phyloP scores from a whole-genome alignment of 306 rosid genomes.

The Vigna reflexopilosa region DNA sequence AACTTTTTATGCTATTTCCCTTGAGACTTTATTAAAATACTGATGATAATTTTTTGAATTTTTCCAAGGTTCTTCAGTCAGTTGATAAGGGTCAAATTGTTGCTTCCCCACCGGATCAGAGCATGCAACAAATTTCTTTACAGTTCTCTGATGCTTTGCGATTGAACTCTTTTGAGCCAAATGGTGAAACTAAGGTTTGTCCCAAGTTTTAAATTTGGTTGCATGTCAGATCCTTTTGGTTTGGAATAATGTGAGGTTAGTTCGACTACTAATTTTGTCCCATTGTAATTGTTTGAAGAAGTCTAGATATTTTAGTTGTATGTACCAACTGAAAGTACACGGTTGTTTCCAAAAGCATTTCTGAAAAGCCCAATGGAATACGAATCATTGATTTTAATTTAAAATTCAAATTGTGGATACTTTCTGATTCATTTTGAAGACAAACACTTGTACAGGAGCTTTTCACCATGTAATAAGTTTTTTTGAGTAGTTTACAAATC shows the following conservation, averaged over 20 bases:
- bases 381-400: not conserved
- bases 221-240: not conserved
- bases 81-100: conserved; percentile 63
- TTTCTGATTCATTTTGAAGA: not conserved
- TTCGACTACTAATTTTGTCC: not conserved
- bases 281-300: conserved; percentile 10
- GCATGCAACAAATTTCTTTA: conserved; percentile 78
- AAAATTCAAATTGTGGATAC: not conserved
- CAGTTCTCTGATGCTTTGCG: conserved; percentile 76
- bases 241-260: not conserved
- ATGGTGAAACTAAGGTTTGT: conserved; percentile 66
- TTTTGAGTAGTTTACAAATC: not conserved
- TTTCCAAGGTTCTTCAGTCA: conserved; percentile 61
- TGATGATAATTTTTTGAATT: conserved; percentile 9
- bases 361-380: not conserved
- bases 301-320: conserved; percentile 22
- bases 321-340: not conserved
- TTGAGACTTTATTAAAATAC: conserved; percentile 21
- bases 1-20: not conserved
- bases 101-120: conserved; percentile 64
- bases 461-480: not conserved
- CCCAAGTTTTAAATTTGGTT: not conserved
- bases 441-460: not conserved
- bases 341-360: too few species aligned
- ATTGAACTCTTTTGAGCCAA: conserved; percentile 64